These are phyloP conservation scores for Penicillium ucsense DNA, from an alignment of 495 filamentous ascomycete species.

Conservation along the genomic window DNA sequence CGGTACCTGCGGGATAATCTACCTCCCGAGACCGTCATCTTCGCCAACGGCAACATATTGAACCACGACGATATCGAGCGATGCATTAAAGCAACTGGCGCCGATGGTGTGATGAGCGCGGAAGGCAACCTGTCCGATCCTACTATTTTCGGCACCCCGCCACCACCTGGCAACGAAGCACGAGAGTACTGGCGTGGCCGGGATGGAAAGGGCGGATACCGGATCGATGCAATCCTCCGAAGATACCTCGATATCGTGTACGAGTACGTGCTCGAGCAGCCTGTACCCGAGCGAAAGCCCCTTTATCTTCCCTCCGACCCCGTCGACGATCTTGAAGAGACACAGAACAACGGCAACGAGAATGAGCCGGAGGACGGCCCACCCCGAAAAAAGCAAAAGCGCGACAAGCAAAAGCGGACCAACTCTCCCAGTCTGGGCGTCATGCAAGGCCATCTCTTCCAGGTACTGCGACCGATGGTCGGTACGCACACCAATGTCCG, in stretches of 20 bases:
- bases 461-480: constrained; percentile 76
- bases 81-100: constrained; percentile 78
- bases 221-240: constrained; percentile 78
- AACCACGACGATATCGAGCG: constrained; percentile 67
- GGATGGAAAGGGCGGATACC: constrained; percentile 75
- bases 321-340: constrained; percentile 27
- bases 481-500: constrained; percentile 68
- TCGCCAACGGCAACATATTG: constrained; percentile 93
- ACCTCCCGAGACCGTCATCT: constrained; percentile 80
- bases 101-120: constrained; percentile 89
- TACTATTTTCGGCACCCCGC: constrained; percentile 66
- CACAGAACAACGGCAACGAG: constrained; percentile 23
- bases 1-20: constrained; percentile 74
- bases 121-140: constrained; percentile 92
- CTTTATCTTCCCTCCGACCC: constrained; percentile 66
- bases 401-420: constrained; percentile 36
- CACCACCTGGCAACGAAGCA: constrained; percentile 50
- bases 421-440: constrained; percentile 64
- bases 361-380: constrained; percentile 30
- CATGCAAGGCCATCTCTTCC: constrained; percentile 90
- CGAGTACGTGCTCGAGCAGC: constrained; percentile 53
- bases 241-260: constrained; percentile 88
- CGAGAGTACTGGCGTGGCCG: constrained; percentile 77
- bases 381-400: constrained; percentile 55
- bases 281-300: constrained; percentile 53